Base-by-base conservation (phyloP, 75 land plant genomes). In the Cupressus sempervirens region DNA sequence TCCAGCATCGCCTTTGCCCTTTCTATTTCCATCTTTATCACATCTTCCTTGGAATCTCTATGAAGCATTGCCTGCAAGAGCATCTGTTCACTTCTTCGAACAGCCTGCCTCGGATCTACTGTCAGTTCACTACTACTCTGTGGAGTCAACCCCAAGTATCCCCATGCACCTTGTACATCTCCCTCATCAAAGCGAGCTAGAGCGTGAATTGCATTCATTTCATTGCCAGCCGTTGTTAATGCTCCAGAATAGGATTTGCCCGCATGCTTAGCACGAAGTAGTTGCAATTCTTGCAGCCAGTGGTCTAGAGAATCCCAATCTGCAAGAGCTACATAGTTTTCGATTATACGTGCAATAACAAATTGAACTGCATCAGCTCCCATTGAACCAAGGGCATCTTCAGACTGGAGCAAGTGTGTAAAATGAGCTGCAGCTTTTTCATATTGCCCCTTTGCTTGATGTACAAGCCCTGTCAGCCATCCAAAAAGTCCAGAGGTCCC, bases 31-130 rank as follows among this genome's bases (percentile, higher is more conserved):
- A 85, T 83, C 29, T 87, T 68, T 41, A 87, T 88, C 35, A 92
- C 93, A 15, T 90, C 91, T 38, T 76, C 79, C 36, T 89, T 87
- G 12, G 87, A 91, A 85, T 86, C 91, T 36, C 13, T 76, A 46
- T 90, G 88, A 89, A 93, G 89, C 94, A 98, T 90, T 72, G 98
- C 97, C 90, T 97, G 95, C 81, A 98, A 85, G 82, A 98, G 97
- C 98, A 96, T 96, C 76, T 96, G 98, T 86, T 98, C 99, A 89
- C 99, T 98, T 87, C 99, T 93, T 75, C 94, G 94, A 58, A 98
- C 84, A 15, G 99, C 95, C 83, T 91, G 88, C 84, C 89, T 88
- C 65, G 97, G 97, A 91, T 98, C 98, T 70, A 95, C 90, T 50
- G 99, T 93, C 58, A 95, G 92, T 56, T 96, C 97, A 88, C 88